These are phyloP conservation scores for Hymenotorrendiella dingleyae DNA, from an alignment of 2,329 filamentous ascomycete genomes.

Conservation along the genomic window DNA sequence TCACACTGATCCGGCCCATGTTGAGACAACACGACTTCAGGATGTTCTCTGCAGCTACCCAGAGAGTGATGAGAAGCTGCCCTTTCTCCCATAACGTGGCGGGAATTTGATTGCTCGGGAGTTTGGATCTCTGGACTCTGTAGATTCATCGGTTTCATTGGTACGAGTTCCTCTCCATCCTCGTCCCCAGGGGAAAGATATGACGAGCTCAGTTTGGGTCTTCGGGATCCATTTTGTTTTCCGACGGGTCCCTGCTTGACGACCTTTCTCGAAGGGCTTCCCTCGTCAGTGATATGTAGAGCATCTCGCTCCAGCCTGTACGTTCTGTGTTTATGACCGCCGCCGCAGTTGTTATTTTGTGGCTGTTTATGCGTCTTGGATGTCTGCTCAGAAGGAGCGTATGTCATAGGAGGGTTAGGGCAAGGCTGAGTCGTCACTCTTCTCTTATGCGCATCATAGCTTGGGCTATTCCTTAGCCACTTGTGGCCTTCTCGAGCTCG, in stretches of 20 bases:
- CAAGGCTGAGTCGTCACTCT: slow-evolving; percentile 4
- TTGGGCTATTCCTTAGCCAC: slow-evolving; percentile 10
- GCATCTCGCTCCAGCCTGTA: too few species aligned
- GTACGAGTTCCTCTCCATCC: slow-evolving; percentile 4
- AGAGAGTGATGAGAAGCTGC: too few species aligned
- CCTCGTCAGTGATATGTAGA: background rate
- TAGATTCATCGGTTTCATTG: background rate
- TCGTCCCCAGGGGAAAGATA: slow-evolving; percentile 3
- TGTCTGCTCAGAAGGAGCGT: too few species aligned
- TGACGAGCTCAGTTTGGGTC: slow-evolving; percentile 3
- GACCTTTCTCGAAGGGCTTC: background rate
- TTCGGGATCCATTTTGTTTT: background rate
- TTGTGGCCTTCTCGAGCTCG: slow-evolving; percentile 33
- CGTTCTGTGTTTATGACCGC: too few species aligned
- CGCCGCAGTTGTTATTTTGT: too few species aligned
- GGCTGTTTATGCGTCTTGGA: too few species aligned
- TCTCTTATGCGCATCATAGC: slow-evolving; percentile 1
- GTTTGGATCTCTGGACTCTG: too few species aligned
- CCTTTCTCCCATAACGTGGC: too few species aligned
- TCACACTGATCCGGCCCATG: too few species aligned
- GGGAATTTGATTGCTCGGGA: too few species aligned
- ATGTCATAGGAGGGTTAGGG: background rate
- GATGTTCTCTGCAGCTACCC: too few species aligned
- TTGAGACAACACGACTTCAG: too few species aligned
- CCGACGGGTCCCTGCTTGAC: background rate